These are phyloP conservation scores for Lichtheimia ramosa DNA, from an alignment of 371 early-diverging fungal species.

Conservation along the genomic window DNA sequence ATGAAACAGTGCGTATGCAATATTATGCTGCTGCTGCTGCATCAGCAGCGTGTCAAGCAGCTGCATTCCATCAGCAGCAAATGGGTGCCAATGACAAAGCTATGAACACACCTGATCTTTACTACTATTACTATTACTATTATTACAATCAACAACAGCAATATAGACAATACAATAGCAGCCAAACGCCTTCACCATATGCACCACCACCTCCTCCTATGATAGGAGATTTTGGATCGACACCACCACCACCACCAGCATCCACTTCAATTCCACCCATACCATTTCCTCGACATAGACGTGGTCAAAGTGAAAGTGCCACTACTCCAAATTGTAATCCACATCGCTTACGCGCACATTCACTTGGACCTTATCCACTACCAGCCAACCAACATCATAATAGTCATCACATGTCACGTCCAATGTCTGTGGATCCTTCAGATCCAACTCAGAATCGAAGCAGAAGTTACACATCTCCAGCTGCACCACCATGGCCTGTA, in stretches of 20 bases:
- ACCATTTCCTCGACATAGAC: constrained; percentile 6
- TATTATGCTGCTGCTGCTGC: constrained; percentile 43
- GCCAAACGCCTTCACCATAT: background rate
- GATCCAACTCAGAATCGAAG: constrained; percentile 11
- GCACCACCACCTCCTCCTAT: constrained; percentile 20
- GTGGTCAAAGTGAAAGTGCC: constrained; percentile 13
- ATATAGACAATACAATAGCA: constrained; percentile 3
- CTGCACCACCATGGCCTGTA: constrained; percentile 2
- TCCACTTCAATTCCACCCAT: constrained; percentile 20
- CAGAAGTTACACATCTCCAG: constrained; percentile 21
- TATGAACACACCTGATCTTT: constrained; percentile 19
- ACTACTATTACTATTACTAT: constrained; percentile 46
- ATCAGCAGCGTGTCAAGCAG: constrained; percentile 43
- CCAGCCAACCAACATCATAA: constrained; percentile 4
- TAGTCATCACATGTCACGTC: constrained; percentile 1
- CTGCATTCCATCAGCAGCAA: constrained; percentile 32
- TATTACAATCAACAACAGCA: constrained; percentile 45
- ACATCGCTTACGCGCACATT: constrained; percentile 34
- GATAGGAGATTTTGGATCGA: constrained; percentile 2
- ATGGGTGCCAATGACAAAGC: constrained; percentile 20
- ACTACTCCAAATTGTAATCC: constrained; percentile 11
- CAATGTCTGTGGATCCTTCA: background rate
- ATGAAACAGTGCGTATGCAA: constrained; percentile 44
- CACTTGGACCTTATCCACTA: constrained; percentile 39
- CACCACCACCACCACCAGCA: constrained; percentile 9